Base-by-base conservation (phyloP, 1,284 basidiomycete genomes). In the Waitea zeae region DNA sequence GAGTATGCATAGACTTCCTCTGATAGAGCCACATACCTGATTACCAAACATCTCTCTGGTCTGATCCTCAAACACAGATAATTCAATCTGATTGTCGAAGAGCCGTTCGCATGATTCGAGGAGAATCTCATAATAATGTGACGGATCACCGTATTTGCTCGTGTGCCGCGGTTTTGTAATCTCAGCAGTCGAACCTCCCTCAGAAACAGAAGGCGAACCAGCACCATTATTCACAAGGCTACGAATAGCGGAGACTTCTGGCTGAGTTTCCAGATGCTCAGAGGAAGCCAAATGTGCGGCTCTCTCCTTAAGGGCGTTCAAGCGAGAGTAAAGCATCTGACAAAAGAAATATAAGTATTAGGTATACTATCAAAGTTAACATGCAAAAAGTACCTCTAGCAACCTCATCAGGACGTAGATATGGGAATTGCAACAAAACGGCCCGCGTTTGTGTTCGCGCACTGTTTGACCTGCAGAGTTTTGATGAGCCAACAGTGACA, bases 61-160 rank as follows among this genome's bases (percentile, higher is more conserved):
- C 45, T 83, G 81, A 47, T 97, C 93, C 53, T 98, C 93, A 49
- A 89, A 97, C 2, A 65, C 68, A 30, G 64, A 61, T 42, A 80
- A 79, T 46, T 97, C 93, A 17, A 97, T 65, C 50, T 93, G 87
- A 44, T 82, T 83, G 49, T 95, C 90, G 45, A 96, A 96, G 36
- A 97, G 54, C 39, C 79, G 71, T 55, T 96, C 92, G 49, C 84
- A 86, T 5, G 86, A 73, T 41, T 82, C 83, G 15, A 98, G 67
- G 44, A 92, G 60, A 38, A 89, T 67, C 36, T 77, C 74, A 48
- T 97, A 97, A 46, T 73, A 84, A 47, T 89, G 67, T 24, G 58
- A 59, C 2, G 59, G 56, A 24, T 61, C 42, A n/a, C 42, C 35
- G n/a, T 37, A 39, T 6, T n/a, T n/a, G n/a, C n/a, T n/a, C n/a